These are phyloP conservation scores for Pleurotus citrinopileatus DNA, from an alignment of 768 basidiomycete genomes.

Conservation along the genomic window DNA sequence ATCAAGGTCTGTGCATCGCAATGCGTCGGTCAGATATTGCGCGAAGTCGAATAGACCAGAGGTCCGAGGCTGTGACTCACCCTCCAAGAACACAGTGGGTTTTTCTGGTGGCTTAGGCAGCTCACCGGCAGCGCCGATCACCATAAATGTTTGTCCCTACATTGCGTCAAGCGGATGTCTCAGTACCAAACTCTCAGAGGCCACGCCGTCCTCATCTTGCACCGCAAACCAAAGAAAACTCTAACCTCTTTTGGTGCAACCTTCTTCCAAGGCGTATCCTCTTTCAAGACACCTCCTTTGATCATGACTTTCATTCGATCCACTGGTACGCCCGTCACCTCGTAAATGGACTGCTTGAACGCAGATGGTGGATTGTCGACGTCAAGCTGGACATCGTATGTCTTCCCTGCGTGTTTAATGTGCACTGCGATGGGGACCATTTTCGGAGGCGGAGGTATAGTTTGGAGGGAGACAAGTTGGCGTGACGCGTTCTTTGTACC, in stretches of 20 bases:
- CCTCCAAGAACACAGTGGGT: constrained; percentile 82
- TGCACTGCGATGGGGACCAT: constrained; percentile 76
- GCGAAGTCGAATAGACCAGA: not conserved
- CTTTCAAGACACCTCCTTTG: constrained; percentile 91
- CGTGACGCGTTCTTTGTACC: constrained; percentile 21
- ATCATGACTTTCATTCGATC: constrained; percentile 98
- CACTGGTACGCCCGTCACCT: constrained; percentile 79
- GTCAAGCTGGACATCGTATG: constrained; percentile 69
- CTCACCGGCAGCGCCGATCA: constrained; percentile 91
- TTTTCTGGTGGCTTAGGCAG: constrained; percentile 85
- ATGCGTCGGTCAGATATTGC: not conserved
- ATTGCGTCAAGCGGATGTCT: constrained; percentile 1
- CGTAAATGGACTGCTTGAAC: constrained; percentile 85
- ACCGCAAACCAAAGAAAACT: too few species aligned
- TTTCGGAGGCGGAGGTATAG: not conserved
- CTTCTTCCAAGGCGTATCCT: constrained; percentile 85
- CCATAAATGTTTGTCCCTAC: constrained; percentile 88
- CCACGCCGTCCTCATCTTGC: too few species aligned
- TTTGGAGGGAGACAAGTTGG: not conserved
- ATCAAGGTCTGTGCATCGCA: constrained; percentile 1
- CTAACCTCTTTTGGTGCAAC: constrained; percentile 78
- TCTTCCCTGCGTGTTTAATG: constrained; percentile 89
- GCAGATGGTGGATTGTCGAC: constrained; percentile 59
- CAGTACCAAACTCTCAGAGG: constrained; percentile 4
- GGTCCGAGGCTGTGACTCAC: constrained; percentile 37